Conservation (phyloP, 176 grass and related monocot species). For the Aegilops tauschii region DNA sequence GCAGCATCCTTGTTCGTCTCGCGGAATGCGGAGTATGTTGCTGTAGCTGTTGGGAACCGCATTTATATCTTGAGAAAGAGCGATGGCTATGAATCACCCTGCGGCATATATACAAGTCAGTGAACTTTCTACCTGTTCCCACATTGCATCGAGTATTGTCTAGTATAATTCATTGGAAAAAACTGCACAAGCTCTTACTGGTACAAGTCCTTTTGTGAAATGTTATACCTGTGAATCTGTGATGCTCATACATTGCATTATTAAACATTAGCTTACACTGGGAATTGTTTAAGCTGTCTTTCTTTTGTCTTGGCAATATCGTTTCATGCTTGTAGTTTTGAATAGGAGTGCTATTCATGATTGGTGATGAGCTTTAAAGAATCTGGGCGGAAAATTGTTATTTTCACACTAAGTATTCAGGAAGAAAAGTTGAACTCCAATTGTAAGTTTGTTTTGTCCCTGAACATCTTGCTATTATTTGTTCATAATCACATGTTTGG, state of each 20-base stretch:
- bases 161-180: background rate
- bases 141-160: background rate
- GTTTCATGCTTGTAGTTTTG: slow-evolving; percentile 9
- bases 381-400: background rate
- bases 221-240: background rate
- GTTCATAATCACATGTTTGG: slow-evolving; percentile 6
- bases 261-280: background rate
- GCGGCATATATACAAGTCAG: slow-evolving; percentile 64
- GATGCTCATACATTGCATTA: slow-evolving; percentile 10
- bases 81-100: slow-evolving; percentile 62
- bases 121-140: slow-evolving; percentile 6
- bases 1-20: slow-evolving; percentile 50
- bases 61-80: slow-evolving; percentile 64
- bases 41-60: slow-evolving; percentile 48
- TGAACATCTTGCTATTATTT: slow-evolving; percentile 10
- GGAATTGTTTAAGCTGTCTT: background rate
- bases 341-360: background rate
- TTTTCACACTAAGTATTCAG: background rate
- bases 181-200: background rate
- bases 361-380: background rate
- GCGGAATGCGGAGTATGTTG: slow-evolving; percentile 51
- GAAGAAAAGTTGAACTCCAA: slow-evolving; percentile 1
- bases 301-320: background rate
- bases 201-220: background rate
- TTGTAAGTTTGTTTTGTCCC: slow-evolving; percentile 1